Base-by-base conservation (phyloP, 371 early-diverging fungal species). In the Neoconidiobolus thromboides region DNA sequence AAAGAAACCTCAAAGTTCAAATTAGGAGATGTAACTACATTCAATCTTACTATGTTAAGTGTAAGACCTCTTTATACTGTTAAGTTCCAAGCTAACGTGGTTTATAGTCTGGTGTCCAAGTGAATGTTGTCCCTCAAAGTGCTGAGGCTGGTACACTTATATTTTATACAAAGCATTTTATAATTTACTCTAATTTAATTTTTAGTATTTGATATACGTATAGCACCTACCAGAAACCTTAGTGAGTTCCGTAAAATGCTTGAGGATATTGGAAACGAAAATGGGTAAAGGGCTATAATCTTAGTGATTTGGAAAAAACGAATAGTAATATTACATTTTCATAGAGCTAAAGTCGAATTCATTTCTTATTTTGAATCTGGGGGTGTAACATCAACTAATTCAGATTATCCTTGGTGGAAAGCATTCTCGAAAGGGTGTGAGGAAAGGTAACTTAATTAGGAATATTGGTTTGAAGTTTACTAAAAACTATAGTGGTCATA, bases 11-110 rank as follows among this genome's bases (percentile, higher is more conserved):
- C 57, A 12, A 44, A 57, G 6, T 10, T 75, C 36, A 69, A 68
- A 1, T 72, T 87, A 39, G 89, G 89, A 43, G 84, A 86, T 63
- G 87, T 86, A 42, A 86, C 86, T 7, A 84, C 80, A 10, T 62
- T 77, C 60, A 89, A 89, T 69, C 63, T 86, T 59, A 87, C 84
- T 36, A 73, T 82, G 67, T 69, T 88, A 46, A 46, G 26, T 26
- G 26, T 26, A 26, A 26, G 26, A 26, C 26, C 26, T 26, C 26
- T 26, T 26, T 26, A 26, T 26, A 26, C 26, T 26, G 26, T 26
- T 26, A 26, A 26, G 26, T 26, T 26, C 26, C 26, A 26, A 26
- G 26, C 26, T 26, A 26, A 26, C 26, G 26, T 26, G 26, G 26
- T 10, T n/a, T n/a, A 36, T 26, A 51, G 52, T 51, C 52, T n/a